Conservation (phyloP, 2,329 filamentous ascomycete species). For the Tolypocladium tundrense region DNA sequence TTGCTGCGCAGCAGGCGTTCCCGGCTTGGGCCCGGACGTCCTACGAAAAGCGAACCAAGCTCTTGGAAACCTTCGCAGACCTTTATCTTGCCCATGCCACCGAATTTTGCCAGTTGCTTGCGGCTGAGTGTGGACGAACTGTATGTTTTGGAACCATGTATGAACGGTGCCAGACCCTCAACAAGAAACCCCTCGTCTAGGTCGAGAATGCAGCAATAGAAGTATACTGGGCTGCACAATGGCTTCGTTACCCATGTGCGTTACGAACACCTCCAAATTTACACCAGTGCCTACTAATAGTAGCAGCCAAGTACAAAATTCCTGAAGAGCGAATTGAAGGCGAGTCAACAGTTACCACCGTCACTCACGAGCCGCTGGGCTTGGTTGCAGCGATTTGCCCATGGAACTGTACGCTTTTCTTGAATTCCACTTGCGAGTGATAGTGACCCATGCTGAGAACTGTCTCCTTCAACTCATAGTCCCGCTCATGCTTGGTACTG, state of each 20-base stretch:
- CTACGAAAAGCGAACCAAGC: neutral
- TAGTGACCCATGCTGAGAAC: slow-evolving; percentile 22
- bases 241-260: slow-evolving; percentile 1
- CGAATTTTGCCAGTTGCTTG: neutral
- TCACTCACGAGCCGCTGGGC: slow-evolving; percentile 19
- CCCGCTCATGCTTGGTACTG: slow-evolving; percentile 1
- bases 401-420: slow-evolving; percentile 33
- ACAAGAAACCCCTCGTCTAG: neutral
- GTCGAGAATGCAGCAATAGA: slow-evolving; percentile 1
- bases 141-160: neutral
- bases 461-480: neutral
- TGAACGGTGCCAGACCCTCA: neutral
- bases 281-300: neutral
- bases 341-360: neutral
- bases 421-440: neutral
- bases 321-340: neutral
- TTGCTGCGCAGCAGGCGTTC: neutral
- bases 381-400: slow-evolving; percentile 33
- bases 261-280: neutral
- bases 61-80: neutral
- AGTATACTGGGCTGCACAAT: neutral
- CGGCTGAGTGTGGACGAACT: neutral
- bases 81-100: neutral
- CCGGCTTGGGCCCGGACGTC: neutral
- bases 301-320: neutral